Percentiles rank a stretch among this genome's conserved stretches.
These are phyloP conservation scores for Schwanniomyces vanrijiae DNA, from an alignment of 805 yeast species.

Conservation along the genomic window DNA sequence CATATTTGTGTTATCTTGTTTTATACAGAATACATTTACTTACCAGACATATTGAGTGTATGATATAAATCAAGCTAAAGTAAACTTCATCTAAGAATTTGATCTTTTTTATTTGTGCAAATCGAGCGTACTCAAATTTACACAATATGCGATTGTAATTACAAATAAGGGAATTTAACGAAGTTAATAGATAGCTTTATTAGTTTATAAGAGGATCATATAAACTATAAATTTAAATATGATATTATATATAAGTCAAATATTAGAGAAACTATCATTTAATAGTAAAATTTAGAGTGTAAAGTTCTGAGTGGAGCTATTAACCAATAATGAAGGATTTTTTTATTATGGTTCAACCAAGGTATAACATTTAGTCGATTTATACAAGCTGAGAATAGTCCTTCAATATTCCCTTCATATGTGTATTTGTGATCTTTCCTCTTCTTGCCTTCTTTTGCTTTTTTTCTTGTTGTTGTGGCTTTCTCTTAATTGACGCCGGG, in stretches of 20 bases:
- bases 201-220: conserved; percentile 18
- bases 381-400: conserved; percentile 60
- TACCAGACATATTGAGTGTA: background rate
- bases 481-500: conserved; percentile 84
- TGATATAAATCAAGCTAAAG: background rate
- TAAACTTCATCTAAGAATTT: background rate
- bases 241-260: too few relatives aligned
- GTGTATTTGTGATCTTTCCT: conserved; percentile 93
- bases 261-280: too few relatives aligned
- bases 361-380: background rate
- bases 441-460: conserved; percentile 90
- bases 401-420: conserved; percentile 91
- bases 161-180: too few relatives aligned
- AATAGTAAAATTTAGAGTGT: too few relatives aligned
- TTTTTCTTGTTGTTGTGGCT: conserved; percentile 55
- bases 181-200: too few relatives aligned
- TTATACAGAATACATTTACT: background rate
- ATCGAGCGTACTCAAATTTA: background rate
- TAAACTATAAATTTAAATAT: too few relatives aligned
- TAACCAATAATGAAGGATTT: background rate
- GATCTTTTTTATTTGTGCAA: background rate
- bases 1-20: background rate
- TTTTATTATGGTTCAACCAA: background rate
- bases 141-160: background rate
- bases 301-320: too few relatives aligned